Evolutionary conservation across 345 rosid genomes (phyloP), one percentile per base, ranked within the genome.

Genomic region (Boechera divaricarpa): DNA sequence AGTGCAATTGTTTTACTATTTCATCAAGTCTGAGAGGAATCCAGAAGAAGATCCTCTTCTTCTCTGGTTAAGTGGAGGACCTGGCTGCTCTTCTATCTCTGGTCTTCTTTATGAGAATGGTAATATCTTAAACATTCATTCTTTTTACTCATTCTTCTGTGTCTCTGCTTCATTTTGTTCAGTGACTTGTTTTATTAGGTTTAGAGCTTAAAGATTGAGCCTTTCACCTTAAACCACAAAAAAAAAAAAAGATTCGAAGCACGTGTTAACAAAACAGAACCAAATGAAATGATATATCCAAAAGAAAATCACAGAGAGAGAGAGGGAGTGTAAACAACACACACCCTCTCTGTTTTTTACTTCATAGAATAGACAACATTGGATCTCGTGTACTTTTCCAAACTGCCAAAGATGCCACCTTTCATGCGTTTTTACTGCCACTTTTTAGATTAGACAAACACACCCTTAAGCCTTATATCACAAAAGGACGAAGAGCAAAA

Each of bases 21-120:
- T 87, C 29, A 41, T 87, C 3, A 78, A 85, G 71, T 90, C 96
- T 5, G 84, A 88, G 79, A 77, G 88, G 65, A 79, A 82, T 69
- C 87, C 90, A 0, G 18, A 69, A 36, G 69, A 78, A n/a, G 90
- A 87, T 42, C 89, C 93, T 63, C 73, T 90, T 45, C 28, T 90
- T 66, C 72, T 87, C 26, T 90, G 96, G 96, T 79, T 90, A 24
- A 86, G 87, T 32, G 96, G 96, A 9, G 91, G 96, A 53, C 96
- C 93, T 42, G 90, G 87, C 21, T 90, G 96, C 72, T 81, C 89
- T 10, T 73, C 83, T 6, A 53, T 89, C 38, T 65, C 85, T 5
- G 88, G 74, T 47, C 71, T 77, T 54, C 59, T 77, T 63, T 77
- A 32, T 21, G 70, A 52, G 63, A 74, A 33, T 28, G 70, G 81